Evolutionary conservation across 2,329 filamentous ascomycete genomes (phyloP), one percentile per base, ranked within the genome.

Genomic region (Trichoderma breve): DNA sequence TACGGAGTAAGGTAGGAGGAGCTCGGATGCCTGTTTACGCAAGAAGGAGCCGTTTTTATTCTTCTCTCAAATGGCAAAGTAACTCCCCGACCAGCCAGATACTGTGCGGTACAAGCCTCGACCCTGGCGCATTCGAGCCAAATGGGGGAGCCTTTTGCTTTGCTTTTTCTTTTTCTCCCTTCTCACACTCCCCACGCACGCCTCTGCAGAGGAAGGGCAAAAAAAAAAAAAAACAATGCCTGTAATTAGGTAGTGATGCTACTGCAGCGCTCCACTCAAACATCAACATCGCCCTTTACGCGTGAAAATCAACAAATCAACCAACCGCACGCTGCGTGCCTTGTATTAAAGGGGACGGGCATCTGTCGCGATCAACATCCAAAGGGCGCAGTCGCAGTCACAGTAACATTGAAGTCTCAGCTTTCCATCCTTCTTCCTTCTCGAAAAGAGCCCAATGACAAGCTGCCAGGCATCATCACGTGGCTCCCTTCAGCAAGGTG

Each of bases 41-140:
- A 64, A 57, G 14, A 51, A 51, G 43, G 43, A 53, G 43, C 61
- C 18, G 61, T 30, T n/a, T 36, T 53, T 51, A 21, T 53, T 53
- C 12, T 53, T 53, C 47, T 53, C 21, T 53, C 47, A 12, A n/a
- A 6, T 24, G 11, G 21, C n/a, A 14, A 69, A 60, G 66, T 61
- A 47, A 11, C 66, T 53, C 39, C 34, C 53, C 53, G 47, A 12
- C 3, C 12, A 43, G 21, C 26, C 14, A 9, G 15, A 36, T 69
- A 69, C 66, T 69, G 66, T 69, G 66, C 28, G 47, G 66, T 62
- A 69, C 66, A 51, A 61, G 36, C n/a, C 26, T 69, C 57, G 57
- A 53, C 57, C 66, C 66, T 69, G 65, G 58, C 65, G 24, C 11
- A 55, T 30, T 51, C 43, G 8, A 65, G 63, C 63, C 47, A 51